These are phyloP conservation scores for Aureobasidium sp. DNA, from an alignment of 2,329 filamentous ascomycete genomes.

Conservation along the genomic window DNA sequence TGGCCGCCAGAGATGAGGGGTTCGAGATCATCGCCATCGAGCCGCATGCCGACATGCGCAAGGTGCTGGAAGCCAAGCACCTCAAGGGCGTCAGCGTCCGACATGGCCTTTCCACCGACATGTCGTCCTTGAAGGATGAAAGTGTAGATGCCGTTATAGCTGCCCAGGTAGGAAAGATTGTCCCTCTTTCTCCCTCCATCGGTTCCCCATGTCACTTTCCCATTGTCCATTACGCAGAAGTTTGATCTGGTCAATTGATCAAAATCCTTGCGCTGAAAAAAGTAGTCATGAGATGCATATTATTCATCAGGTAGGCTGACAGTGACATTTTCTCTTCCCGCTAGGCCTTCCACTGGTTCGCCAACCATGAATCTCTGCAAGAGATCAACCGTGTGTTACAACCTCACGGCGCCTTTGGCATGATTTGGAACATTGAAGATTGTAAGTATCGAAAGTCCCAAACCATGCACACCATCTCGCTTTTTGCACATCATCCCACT, in stretches of 20 bases:
- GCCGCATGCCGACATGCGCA: constrained; percentile 60
- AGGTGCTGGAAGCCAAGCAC: constrained; percentile 51
- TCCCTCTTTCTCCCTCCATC: not conserved
- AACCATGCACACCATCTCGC: not conserved
- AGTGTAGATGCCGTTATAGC: constrained; percentile 60
- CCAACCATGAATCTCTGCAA: constrained; percentile 52
- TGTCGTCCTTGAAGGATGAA: constrained; percentile 47
- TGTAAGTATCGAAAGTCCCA: constrained; percentile 41
- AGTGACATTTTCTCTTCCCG: constrained; percentile 1
- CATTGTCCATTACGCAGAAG: not conserved
- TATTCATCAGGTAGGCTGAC: constrained; percentile 17
- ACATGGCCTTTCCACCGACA: constrained; percentile 52
- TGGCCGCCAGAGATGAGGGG: constrained; percentile 52
- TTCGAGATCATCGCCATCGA: constrained; percentile 58
- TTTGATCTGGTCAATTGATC: no score
- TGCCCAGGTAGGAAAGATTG: constrained; percentile 52
- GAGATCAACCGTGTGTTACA: constrained; percentile 63
- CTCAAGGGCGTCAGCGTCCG: constrained; percentile 49
- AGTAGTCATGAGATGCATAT: not conserved
- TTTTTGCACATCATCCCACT: not conserved
- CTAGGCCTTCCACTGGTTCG: constrained; percentile 53
- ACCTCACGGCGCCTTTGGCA: constrained; percentile 53
- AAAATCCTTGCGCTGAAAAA: not conserved
- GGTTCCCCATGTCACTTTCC: constrained; percentile 1
- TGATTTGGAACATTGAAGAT: constrained; percentile 70